Evolutionary conservation across 176 grass and related monocot genomes (phyloP), one percentile per base, ranked within the genome.

Genomic region (Oryza nivara): DNA sequence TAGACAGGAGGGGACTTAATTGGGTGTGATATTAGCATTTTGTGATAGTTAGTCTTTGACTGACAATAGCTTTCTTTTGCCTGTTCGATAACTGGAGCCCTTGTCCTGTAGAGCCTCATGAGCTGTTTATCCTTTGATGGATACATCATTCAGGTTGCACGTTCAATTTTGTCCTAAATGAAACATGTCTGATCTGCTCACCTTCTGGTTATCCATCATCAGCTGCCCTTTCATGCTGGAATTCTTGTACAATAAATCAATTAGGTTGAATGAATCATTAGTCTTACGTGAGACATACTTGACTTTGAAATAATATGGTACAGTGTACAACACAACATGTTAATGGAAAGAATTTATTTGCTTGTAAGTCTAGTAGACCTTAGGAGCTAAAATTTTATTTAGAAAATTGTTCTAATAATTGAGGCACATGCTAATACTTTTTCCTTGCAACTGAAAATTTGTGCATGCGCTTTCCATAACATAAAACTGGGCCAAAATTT

Each of bases 401-500:
- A 3, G 7, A 38, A 20, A 9, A 70, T 63, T 70, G 9, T 61
- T 65, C 26, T 76, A 17, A 47, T 86, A 67, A 86, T 2, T 80
- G 20, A 26, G 45, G 20, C 6, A 28, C 14, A 65, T 25, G 68
- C 48, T 36, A 67, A 9, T 9, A 4, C 4, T 7, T 70, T 56
- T 36, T 36, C 28, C 23, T 52, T 10, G 2, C 47, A 30, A 30
- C 72, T 35, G 17, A 44, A 44, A 41, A 64, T 40, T 28, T 77
- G 41, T 16, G 10, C 28, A 22, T 34, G 32, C 44, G 35, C 34
- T 10, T 41, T 68, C 8, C 51, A 41, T 34, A 67, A 60, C 17
- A 34, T 54, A 56, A 88, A 83, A 67, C 34, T 83, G 23, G 56
- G 54, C 11, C 38, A 75, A 77, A 77, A 65, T 15, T 15, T 65